phyloP scores from a whole-genome alignment of 805 yeast genomes.

The Soucietia sequanensis region DNA sequence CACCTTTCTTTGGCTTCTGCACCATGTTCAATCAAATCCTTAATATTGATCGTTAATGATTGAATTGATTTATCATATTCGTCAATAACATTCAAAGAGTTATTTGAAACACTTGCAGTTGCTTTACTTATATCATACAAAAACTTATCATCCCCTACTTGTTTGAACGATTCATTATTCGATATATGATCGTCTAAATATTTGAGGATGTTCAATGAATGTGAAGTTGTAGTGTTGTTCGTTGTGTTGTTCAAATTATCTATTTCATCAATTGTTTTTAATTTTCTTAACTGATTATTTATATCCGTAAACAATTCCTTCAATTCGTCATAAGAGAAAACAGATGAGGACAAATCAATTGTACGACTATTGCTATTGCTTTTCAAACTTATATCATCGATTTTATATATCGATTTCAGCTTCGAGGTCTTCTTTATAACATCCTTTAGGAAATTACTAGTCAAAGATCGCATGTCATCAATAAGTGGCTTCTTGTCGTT shows the following conservation, averaged over 20 bases:
- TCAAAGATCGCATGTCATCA: constrained; percentile 29
- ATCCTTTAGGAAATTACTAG: constrained; percentile 18
- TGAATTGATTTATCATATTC: constrained; percentile 33
- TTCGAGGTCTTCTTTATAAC: constrained; percentile 13
- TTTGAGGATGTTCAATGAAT: constrained; percentile 10
- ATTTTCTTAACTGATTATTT: constrained; percentile 11
- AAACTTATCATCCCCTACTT: constrained; percentile 17
- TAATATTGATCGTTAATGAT: constrained; percentile 21
- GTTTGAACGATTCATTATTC: constrained; percentile 18
- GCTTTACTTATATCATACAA: constrained; percentile 24
- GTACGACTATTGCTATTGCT: constrained; percentile 4
- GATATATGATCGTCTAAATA: constrained; percentile 20
- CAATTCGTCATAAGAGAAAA: constrained; percentile 20
- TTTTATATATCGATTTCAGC: constrained; percentile 1
- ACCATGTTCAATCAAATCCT: constrained; percentile 29
- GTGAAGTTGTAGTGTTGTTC: constrained; percentile 1
- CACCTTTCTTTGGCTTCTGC: constrained; percentile 32
- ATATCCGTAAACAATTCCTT: constrained; percentile 17
- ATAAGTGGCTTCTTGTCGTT: constrained; percentile 34
- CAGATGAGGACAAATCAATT: constrained; percentile 12
- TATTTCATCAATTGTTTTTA: constrained; percentile 14
- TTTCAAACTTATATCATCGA: constrained; percentile 1
- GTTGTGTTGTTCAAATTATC: no score
- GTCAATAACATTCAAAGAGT: constrained; percentile 14
- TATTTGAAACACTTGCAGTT: constrained; percentile 15